phyloP scores from a whole-genome alignment of 768 basidiomycete species.

The Lentinula aciculospora region DNA sequence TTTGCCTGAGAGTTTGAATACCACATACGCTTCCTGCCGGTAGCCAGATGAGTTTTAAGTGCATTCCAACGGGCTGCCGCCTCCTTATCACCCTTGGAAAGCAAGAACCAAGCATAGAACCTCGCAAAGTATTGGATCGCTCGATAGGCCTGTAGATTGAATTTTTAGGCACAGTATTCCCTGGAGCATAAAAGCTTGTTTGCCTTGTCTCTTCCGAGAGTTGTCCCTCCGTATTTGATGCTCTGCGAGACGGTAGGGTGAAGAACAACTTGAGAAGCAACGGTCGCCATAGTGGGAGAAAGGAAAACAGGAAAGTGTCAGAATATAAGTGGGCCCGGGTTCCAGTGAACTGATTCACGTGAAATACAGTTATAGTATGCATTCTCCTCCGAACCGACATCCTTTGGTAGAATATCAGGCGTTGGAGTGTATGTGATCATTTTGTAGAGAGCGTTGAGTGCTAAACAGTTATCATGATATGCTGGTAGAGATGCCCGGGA shows the following conservation, averaged over 20 bases:
- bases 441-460: too few relatives aligned
- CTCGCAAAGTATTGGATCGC: conserved; percentile 88
- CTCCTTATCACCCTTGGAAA: conserved; percentile 61
- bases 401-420: not conserved
- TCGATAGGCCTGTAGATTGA: conserved; percentile 64
- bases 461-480: too few relatives aligned
- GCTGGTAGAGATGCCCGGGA: not conserved
- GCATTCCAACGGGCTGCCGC: conserved; percentile 76
- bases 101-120: conserved; percentile 79
- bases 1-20: not conserved
- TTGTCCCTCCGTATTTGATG: conserved; percentile 75
- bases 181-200: conserved; percentile 5
- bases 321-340: not conserved
- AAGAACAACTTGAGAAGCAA: conserved; percentile 75
- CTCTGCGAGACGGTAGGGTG: conserved; percentile 76
- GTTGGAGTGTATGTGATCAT: too few relatives aligned
- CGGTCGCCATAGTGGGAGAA: conserved; percentile 33
- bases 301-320: not conserved
- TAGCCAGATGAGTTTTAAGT: conserved; percentile 80
- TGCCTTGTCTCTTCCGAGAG: conserved; percentile 89
- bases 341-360: not conserved
- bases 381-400: not conserved
- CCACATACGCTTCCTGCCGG: conserved; percentile 75
- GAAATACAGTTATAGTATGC: not conserved
- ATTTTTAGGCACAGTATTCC: not conserved